A percentile compares a stretch with the other conserved stretches of the same genome.
phyloP scores from a whole-genome alignment of 2,329 filamentous ascomycete species.

The Colletotrichum tamarilloi region DNA sequence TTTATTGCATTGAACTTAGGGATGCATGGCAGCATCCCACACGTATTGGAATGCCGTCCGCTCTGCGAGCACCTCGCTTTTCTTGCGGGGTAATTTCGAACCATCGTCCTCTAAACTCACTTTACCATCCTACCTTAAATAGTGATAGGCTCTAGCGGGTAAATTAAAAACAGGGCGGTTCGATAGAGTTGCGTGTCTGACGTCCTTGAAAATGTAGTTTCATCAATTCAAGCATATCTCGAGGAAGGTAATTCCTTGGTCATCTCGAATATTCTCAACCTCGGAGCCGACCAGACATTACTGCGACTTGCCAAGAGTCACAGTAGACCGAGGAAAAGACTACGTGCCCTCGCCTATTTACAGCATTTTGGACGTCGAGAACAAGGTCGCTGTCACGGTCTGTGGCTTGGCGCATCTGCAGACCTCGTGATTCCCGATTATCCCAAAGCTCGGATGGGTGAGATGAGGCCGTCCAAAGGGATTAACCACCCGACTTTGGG shows the following conservation, averaged over 20 bases:
- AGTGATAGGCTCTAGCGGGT: background rate
- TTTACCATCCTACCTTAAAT: background rate
- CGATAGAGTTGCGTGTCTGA: conserved; percentile 11
- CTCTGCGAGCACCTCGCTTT: background rate
- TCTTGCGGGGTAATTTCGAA: background rate
- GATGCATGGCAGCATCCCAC: background rate
- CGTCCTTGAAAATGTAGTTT: background rate
- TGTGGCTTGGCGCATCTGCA: background rate
- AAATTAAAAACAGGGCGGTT: background rate
- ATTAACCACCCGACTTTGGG: background rate
- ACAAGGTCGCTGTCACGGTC: background rate
- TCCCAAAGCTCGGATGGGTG: background rate
- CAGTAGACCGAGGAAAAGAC: background rate
- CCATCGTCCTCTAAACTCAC: background rate
- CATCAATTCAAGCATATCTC: conserved; percentile 31
- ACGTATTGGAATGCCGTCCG: background rate
- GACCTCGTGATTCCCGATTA: background rate
- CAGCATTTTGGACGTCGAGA: background rate
- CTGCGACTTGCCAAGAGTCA: conserved; percentile 27
- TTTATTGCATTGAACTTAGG: background rate
- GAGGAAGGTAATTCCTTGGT: conserved; percentile 9
- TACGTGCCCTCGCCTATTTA: background rate
- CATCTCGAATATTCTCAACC: background rate
- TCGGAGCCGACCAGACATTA: background rate
- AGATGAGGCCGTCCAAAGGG: background rate